Conservation (phyloP, 768 basidiomycete genomes). For the Neoboletus magnificus region DNA sequence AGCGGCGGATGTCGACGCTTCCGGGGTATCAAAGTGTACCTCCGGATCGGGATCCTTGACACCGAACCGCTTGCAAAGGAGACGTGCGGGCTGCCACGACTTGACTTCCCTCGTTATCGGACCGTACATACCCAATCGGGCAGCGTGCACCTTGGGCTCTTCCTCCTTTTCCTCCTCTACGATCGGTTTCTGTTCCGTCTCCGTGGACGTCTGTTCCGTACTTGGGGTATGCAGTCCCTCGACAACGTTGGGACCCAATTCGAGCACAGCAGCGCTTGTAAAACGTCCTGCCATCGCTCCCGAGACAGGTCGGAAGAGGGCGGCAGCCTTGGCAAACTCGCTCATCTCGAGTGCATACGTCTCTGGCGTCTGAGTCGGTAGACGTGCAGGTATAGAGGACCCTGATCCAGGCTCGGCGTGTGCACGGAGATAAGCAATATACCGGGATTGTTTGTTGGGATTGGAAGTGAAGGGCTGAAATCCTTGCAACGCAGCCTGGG, state of each 20-base stretch:
- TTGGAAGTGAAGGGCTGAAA: slow-evolving; percentile 86
- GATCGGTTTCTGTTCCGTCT: slow-evolving; percentile 40
- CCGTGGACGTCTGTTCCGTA: slow-evolving; percentile 34
- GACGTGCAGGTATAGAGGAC: slow-evolving; percentile 46
- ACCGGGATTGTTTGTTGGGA: slow-evolving; percentile 79
- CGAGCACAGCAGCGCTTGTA: slow-evolving; percentile 74
- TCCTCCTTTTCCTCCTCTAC: slow-evolving; percentile 48
- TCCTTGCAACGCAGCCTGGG: slow-evolving; percentile 81
- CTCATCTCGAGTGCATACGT: slow-evolving; percentile 78
- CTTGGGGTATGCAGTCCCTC: slow-evolving; percentile 69
- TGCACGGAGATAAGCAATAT: slow-evolving; percentile 74
- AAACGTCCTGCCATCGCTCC: slow-evolving; percentile 96
- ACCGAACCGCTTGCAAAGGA: slow-evolving; percentile 92
- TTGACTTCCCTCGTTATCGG: slow-evolving; percentile 72
- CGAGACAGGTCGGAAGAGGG: slow-evolving; percentile 86
- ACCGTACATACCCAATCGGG: slow-evolving; percentile 87
- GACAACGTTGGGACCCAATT: slow-evolving; percentile 54
- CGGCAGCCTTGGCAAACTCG: slow-evolving; percentile 85
- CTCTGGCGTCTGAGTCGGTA: slow-evolving; percentile 57
- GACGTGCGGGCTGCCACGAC: slow-evolving; percentile 75
- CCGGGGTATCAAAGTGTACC: slow-evolving; percentile 32
- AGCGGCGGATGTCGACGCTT: slow-evolving; percentile 21
- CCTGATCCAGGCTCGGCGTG: slow-evolving; percentile 52
- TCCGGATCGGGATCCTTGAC: slow-evolving; percentile 84
- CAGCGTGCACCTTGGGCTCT: slow-evolving; percentile 78